Percentiles rank a stretch among this genome's conserved stretches.
Conservation (phyloP, 805 yeast species). For the Ogataea populi-albae region DNA sequence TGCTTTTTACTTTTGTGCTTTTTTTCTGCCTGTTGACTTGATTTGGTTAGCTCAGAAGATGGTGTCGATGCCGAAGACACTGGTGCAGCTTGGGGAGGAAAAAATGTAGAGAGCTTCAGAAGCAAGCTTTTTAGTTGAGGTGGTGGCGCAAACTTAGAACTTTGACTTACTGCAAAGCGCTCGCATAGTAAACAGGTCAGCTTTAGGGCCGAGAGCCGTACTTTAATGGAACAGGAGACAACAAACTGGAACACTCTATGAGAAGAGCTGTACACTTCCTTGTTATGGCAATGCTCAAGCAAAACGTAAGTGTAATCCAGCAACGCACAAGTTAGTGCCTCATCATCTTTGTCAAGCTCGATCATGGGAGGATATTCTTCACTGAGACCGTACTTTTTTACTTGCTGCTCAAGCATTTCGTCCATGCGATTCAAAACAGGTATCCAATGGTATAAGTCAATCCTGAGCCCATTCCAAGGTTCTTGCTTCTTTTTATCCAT, state of each 20-base stretch:
- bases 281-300: constrained; percentile 65
- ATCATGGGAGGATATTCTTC: constrained; percentile 46
- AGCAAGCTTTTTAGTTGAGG: constrained; percentile 43
- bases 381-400: constrained; percentile 52
- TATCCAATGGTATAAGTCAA: constrained; percentile 71
- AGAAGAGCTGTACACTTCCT: constrained; percentile 64
- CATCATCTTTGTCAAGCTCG: constrained; percentile 46
- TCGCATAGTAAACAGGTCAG: constrained; percentile 54
- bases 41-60: constrained; percentile 8
- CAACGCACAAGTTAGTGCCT: constrained; percentile 45
- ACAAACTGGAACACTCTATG: constrained; percentile 59
- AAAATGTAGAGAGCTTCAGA: constrained; percentile 46
- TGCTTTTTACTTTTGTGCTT: constrained; percentile 10
- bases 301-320: constrained; percentile 60
- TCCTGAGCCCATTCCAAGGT: constrained; percentile 32
- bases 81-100: constrained; percentile 36
- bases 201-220: constrained; percentile 59
- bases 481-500: constrained; percentile 20
- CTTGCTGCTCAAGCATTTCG: constrained; percentile 51
- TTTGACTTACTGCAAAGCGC: constrained; percentile 48
- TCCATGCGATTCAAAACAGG: constrained; percentile 76
- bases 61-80: constrained; percentile 19
- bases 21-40: constrained; percentile 4
- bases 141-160: constrained; percentile 43
- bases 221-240: constrained; percentile 55